A percentile compares a stretch with the other conserved stretches of the same genome.
Conservation (phyloP, 176 grass and related monocot genomes). For the Carex scoparia region DNA sequence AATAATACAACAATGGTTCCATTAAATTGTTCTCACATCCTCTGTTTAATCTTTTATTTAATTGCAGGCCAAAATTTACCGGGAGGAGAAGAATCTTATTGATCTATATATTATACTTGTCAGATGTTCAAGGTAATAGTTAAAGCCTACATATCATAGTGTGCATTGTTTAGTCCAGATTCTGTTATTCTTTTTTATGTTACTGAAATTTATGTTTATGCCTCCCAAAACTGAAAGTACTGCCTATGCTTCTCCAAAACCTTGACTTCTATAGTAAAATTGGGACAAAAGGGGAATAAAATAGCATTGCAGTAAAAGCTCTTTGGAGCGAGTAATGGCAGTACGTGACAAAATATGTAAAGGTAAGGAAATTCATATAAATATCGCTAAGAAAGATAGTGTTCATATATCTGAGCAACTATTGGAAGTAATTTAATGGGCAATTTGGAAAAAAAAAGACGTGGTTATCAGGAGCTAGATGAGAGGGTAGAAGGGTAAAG, state of each 20-base stretch:
- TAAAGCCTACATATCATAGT: background rate
- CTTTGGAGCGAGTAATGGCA: background rate
- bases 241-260: background rate
- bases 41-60: constrained; percentile 9
- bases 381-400: background rate
- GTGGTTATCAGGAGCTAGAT: background rate
- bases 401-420: background rate
- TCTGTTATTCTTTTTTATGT: background rate
- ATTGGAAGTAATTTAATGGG: background rate
- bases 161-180: background rate
- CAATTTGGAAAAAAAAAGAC: background rate
- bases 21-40: background rate
- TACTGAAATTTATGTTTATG: background rate
- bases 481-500: background rate
- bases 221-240: background rate
- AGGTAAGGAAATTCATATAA: background rate
- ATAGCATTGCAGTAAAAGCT: background rate
- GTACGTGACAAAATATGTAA: background rate
- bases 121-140: constrained; percentile 71
- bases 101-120: constrained; percentile 94
- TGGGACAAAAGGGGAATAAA: background rate
- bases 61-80: constrained; percentile 83
- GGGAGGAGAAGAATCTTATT: constrained; percentile 84
- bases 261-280: background rate
- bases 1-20: background rate